Evolutionary conservation across 495 filamentous ascomycete species (phyloP), one percentile per base, ranked within the genome.

Genomic region (Tuber melanosporum): DNA sequence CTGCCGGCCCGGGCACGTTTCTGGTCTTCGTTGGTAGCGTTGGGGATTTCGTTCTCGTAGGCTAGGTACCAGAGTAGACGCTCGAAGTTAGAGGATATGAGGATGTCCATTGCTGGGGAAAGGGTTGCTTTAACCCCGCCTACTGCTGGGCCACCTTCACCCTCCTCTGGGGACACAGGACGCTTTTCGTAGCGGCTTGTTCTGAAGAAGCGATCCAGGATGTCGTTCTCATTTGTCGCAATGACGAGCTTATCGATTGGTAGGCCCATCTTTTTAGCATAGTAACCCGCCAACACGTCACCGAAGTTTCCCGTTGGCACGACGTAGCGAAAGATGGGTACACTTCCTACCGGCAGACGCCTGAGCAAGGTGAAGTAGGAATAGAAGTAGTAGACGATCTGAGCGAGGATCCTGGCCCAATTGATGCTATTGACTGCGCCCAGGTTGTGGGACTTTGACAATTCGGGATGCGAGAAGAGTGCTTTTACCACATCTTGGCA

Each of bases 401-500:
- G 95, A 22, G 95, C 94, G 26, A 98, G 88, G 77, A 99, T 98
- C 75, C 95, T 86, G 22, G 94, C 90, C 87, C 89, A 94, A 86
- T 97, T 97, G 84, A 97, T 97, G 41, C 91, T 93, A 85, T 97
- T 98, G 44, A 97, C 90, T 36, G 94, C 93, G 10, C 90, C 92
- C 26, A 97, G 91, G 74, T 91, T 92, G 79, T 92, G 89, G 3
- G 87, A 89, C 76, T 86, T 84, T 85, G 95, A 96, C 80, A 91
- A 90, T 17, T 90, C 87, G 9, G 92, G 86, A 82, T 97, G 94
- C 69, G 88, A 91, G 83, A 98, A 99, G 39, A 99, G 88, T 0
- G 91, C 91, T 86, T 99, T 99, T 80, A 99, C 92, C 73, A 93
- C 93, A 82, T 97, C 95, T 85, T 97, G 94, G 85, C 95, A 98